A percentile compares a stretch with the other conserved stretches of the same genome.
Conservation (phyloP, 306 rosid species). For the Biancaea sappan region DNA sequence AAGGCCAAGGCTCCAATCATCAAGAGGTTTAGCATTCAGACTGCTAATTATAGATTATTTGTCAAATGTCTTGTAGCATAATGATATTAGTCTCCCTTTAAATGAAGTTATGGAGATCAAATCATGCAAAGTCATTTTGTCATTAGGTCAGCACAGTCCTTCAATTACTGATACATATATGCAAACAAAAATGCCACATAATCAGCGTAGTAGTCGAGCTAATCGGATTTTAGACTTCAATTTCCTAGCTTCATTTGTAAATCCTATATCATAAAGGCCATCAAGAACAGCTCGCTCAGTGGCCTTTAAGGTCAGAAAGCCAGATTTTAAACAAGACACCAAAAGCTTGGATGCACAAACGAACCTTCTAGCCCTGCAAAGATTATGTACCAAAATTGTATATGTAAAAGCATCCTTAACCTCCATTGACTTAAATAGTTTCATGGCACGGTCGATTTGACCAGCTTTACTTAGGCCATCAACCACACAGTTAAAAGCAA, state of each 20-base stretch:
- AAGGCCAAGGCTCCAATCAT: slow-evolving; percentile 4
- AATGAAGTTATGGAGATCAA: slow-evolving; percentile 14
- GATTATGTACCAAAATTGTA: slow-evolving; percentile 71
- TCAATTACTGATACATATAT: background rate
- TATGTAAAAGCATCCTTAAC: slow-evolving; percentile 65
- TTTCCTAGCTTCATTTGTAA: slow-evolving; percentile 62
- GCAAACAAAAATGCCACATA: slow-evolving; percentile 4
- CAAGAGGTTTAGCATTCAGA: background rate
- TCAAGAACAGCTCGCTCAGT: slow-evolving; percentile 67
- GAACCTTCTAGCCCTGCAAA: slow-evolving; percentile 68
- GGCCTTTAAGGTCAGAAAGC: slow-evolving; percentile 51
- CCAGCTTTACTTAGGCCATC: slow-evolving; percentile 85
- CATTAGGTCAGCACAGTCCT: slow-evolving; percentile 5
- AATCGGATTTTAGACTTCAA: slow-evolving; percentile 45
- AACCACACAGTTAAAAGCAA: slow-evolving; percentile 66
- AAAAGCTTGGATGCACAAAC: slow-evolving; percentile 66
- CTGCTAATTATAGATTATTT: slow-evolving; percentile 14
- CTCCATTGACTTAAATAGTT: slow-evolving; percentile 70
- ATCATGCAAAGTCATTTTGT: background rate
- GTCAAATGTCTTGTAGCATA: slow-evolving; percentile 20
- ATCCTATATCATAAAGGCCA: slow-evolving; percentile 61
- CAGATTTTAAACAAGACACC: slow-evolving; percentile 54
- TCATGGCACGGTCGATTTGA: slow-evolving; percentile 63
- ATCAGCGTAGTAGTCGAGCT: slow-evolving; percentile 46
- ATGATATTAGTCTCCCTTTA: background rate